phyloP scores from a whole-genome alignment of 2,329 filamentous ascomycete species.

The Fusarium sp. region DNA sequence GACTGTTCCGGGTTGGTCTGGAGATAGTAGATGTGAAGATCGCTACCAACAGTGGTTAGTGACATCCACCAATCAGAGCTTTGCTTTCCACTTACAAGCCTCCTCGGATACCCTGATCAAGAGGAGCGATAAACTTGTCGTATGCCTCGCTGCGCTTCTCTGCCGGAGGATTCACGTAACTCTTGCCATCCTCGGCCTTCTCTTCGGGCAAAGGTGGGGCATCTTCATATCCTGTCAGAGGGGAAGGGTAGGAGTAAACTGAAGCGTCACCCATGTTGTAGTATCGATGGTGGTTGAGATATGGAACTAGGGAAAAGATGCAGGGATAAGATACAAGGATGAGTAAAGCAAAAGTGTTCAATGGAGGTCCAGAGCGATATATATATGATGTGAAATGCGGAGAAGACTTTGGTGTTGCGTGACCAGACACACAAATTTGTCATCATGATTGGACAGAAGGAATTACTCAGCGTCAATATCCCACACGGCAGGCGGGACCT shows the following conservation, averaged over 20 bases:
- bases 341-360: neutral
- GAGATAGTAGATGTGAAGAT: constrained; percentile 88
- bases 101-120: constrained; percentile 74
- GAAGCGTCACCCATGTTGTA: constrained; percentile 37
- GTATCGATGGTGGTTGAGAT: neutral
- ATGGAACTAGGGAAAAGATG: neutral
- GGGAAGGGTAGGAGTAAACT: constrained; percentile 54
- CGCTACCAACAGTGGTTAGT: constrained; percentile 56
- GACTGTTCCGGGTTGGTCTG: constrained; percentile 71
- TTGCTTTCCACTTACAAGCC: constrained; percentile 72
- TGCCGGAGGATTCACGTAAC: constrained; percentile 74
- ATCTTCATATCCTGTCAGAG: constrained; percentile 68
- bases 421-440: neutral
- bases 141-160: constrained; percentile 76
- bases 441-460: neutral
- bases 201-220: constrained; percentile 69
- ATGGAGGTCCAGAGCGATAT: neutral
- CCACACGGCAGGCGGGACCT: neutral
- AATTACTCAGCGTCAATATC: neutral
- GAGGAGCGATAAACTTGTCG: constrained; percentile 73
- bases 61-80: neutral
- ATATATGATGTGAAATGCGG: neutral
- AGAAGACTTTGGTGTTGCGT: neutral
- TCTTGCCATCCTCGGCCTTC: constrained; percentile 80
- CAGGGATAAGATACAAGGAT: neutral